Conservation (phyloP, 108 stramenopile species). For the Conticribra guillardii region DNA sequence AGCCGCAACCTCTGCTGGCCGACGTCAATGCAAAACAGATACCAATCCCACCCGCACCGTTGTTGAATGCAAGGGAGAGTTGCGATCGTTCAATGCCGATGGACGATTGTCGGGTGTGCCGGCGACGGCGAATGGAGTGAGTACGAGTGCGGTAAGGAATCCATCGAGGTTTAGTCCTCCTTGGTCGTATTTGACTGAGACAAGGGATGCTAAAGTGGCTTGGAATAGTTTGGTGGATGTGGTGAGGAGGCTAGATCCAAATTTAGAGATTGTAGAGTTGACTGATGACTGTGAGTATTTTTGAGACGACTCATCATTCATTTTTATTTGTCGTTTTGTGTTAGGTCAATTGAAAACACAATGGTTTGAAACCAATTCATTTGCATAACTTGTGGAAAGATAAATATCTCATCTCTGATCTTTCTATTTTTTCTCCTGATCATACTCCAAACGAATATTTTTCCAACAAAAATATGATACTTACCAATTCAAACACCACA, state of each 20-base stretch:
- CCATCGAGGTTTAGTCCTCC: constrained; percentile 81
- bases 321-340: too few species aligned
- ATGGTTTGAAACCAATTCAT: too few species aligned
- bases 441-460: neutral
- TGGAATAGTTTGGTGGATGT: constrained; percentile 75
- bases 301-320: too few species aligned
- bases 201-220: constrained; percentile 62
- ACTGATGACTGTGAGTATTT: constrained; percentile 64
- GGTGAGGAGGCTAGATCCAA: constrained; percentile 59
- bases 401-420: too few species aligned
- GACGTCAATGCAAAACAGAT: constrained; percentile 74
- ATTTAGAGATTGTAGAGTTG: constrained; percentile 68
- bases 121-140: constrained; percentile 84
- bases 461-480: neutral
- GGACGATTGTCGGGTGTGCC: constrained; percentile 74
- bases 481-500: neutral
- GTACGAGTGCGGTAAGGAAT: constrained; percentile 75
- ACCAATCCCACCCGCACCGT: constrained; percentile 75
- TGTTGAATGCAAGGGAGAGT: constrained; percentile 74
- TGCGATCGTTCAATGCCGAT: constrained; percentile 37
- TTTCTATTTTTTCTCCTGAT: too few species aligned
- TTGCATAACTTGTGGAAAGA: too few species aligned
- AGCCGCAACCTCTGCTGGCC: constrained; percentile 78
- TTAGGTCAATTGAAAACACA: too few species aligned
- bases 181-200: constrained; percentile 85